A percentile compares a stretch with the other conserved stretches of the same genome.
These are phyloP conservation scores for Eucalyptus marginata DNA, from an alignment of 345 rosid genomes.

Conservation along the genomic window DNA sequence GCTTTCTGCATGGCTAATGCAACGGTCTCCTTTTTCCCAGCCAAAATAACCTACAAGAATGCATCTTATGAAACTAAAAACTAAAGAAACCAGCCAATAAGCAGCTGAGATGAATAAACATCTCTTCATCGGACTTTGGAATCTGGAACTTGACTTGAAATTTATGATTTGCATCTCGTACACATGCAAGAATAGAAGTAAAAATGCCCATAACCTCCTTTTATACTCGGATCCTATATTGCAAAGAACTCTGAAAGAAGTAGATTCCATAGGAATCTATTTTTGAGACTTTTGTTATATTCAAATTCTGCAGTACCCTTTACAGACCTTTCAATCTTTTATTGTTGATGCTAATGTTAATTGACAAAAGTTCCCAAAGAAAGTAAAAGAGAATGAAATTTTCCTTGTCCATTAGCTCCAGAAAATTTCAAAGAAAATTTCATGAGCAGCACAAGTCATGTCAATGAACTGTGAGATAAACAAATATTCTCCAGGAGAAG, in stretches of 20 bases:
- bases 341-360: neutral
- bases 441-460: neutral
- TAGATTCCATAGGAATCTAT: neutral
- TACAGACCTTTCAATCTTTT: neutral
- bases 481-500: neutral
- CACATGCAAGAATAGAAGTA: neutral
- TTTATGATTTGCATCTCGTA: neutral
- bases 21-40: slow-evolving; percentile 68
- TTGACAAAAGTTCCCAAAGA: neutral
- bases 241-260: neutral
- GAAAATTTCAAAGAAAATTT: too few relatives aligned
- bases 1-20: slow-evolving; percentile 60
- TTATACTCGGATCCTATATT: neutral
- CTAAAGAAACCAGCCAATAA: neutral
- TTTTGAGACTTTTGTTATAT: neutral
- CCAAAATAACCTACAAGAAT: slow-evolving; percentile 63
- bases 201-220: neutral
- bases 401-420: neutral
- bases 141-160: neutral
- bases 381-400: neutral
- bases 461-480: neutral
- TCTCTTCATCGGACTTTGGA: neutral
- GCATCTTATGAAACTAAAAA: neutral
- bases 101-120: neutral
- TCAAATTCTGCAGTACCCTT: neutral